A percentile compares a stretch with the other conserved stretches of the same genome.
phyloP scores from a whole-genome alignment of 768 basidiomycete genomes.

The Leccinum boreale region DNA sequence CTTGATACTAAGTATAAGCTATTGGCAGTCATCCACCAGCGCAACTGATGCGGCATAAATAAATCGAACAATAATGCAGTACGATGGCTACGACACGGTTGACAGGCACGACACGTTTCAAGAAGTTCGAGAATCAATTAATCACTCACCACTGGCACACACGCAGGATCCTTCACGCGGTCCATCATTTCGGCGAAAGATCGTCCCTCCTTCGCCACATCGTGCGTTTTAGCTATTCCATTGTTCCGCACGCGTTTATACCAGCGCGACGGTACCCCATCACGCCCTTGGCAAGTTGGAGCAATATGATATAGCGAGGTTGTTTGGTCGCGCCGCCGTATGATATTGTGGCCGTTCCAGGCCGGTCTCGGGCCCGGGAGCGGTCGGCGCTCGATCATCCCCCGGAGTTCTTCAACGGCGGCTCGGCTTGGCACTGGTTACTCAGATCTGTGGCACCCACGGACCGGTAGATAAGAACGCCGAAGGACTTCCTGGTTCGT shows the following conservation, averaged over 20 bases:
- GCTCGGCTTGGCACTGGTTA: not conserved
- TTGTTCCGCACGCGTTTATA: conserved; percentile 8
- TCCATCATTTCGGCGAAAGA: conserved; percentile 13
- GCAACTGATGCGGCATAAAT: not conserved
- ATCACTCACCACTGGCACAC: not conserved
- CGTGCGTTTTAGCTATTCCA: not conserved
- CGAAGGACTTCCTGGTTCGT: not conserved
- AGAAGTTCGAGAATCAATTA: conserved; percentile 5
- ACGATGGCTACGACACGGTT: not conserved
- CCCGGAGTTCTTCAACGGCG: not conserved
- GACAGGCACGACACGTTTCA: conserved; percentile 12
- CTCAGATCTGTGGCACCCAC: not conserved
- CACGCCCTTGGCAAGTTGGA: not conserved
- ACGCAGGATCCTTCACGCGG: not conserved
- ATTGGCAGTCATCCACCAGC: not conserved
- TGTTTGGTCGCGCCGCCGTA: not conserved
- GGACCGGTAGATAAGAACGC: not conserved
- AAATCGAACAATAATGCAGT: not conserved
- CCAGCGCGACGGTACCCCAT: conserved; percentile 1
- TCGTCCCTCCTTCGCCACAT: conserved; percentile 5
- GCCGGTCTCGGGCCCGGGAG: too few species aligned
- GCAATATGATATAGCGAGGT: not conserved
- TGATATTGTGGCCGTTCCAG: not conserved
- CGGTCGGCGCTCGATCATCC: not conserved
- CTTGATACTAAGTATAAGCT: not conserved